Evolutionary conservation across 768 basidiomycete genomes (phyloP), one percentile per base, ranked within the genome.

Genomic region (Mycena floridula): DNA sequence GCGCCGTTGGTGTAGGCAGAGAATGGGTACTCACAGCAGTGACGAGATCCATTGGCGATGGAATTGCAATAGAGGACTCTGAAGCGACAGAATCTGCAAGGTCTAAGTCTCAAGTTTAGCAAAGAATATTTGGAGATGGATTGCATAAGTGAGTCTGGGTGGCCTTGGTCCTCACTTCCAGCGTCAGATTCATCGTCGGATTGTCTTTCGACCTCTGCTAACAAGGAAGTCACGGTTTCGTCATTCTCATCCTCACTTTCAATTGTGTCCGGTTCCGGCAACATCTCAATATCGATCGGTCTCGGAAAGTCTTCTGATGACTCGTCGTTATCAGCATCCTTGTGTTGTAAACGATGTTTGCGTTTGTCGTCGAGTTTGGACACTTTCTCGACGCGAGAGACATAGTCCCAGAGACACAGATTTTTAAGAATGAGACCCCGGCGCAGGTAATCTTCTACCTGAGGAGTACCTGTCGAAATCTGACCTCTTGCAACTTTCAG

Each of bases 321-420:
- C 12, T 50, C 44, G 26, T 46, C 42, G 22, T 52, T 44, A 37
- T 50, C 23, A 20, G 50, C 48, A 30, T 21, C 13, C 7, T 7
- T 3, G 13, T 7, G 13, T 18, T 35, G 13, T 3, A 35, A 13
- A 35, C 32, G 32, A 35, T 35, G 15, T 3, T 18, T 35, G n/a
- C n/a, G n/a, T n/a, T n/a, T n/a, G n/a, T 25, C 26, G 4, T 11
- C n/a, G 3, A 30, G 9, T 30, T 30, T 25, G 22, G 32, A 11
- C 22, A 40, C 37, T 22, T 46, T 46, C 25, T 26, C 18, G 20
- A 41, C 18, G 5, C 37, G 37, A 4, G 45, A 16, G 16, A 26
- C 27, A 26, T 23, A 46, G 7, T 46, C 45, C 45, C 45, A 46
- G 18, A 46, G 11, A 40, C 22, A 22, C 7, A 46, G 4, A 22